Evolutionary conservation across 2,329 filamentous ascomycete species (phyloP).

Genomic region (Tolypocladium endophyticum): DNA sequence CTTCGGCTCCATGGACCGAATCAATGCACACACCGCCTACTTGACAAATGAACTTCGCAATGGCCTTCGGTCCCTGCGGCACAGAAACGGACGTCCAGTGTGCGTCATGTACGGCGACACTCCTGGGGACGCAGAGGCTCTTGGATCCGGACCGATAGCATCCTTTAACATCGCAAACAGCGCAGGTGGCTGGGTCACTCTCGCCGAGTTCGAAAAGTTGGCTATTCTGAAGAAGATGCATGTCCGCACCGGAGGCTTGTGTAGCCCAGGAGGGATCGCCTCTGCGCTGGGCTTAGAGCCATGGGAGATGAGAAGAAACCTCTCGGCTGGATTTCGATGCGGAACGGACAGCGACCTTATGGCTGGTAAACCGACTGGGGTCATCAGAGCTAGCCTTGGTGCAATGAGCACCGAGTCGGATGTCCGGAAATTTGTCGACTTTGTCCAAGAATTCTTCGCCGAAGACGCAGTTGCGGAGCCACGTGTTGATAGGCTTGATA

Average conservation of each 20-base stretch:
- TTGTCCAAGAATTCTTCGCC: conserved; percentile 59
- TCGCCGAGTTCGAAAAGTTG: conserved; percentile 79
- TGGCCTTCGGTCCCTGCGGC: conserved; percentile 48
- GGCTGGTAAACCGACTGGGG: conserved; percentile 75
- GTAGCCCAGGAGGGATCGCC: conserved; percentile 83
- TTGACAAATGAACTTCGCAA: conserved; percentile 50
- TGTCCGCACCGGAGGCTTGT: conserved; percentile 77
- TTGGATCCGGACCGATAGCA: conserved; percentile 59
- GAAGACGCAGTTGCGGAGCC: conserved; percentile 4
- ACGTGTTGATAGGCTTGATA: background rate
- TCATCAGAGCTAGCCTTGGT: conserved; percentile 76
- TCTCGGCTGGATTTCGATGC: conserved; percentile 75
- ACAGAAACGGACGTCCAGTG: conserved; percentile 56
- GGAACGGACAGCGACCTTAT: conserved; percentile 75
- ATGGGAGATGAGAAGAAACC: conserved; percentile 77
- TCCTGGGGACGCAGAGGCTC: conserved; percentile 13
- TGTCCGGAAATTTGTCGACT: conserved; percentile 59
- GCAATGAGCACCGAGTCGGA: conserved; percentile 79
- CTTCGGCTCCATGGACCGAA: conserved; percentile 58
- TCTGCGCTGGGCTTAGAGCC: conserved; percentile 60
- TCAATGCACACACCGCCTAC: conserved; percentile 61
- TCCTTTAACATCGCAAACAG: conserved; percentile 73
- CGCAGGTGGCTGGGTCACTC: conserved; percentile 63
- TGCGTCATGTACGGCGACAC: conserved; percentile 53
- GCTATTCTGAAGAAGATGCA: conserved; percentile 71